These are phyloP conservation scores for Desmodesmus armatus DNA, from an alignment of 139 green algal genomes.

Conservation along the genomic window DNA sequence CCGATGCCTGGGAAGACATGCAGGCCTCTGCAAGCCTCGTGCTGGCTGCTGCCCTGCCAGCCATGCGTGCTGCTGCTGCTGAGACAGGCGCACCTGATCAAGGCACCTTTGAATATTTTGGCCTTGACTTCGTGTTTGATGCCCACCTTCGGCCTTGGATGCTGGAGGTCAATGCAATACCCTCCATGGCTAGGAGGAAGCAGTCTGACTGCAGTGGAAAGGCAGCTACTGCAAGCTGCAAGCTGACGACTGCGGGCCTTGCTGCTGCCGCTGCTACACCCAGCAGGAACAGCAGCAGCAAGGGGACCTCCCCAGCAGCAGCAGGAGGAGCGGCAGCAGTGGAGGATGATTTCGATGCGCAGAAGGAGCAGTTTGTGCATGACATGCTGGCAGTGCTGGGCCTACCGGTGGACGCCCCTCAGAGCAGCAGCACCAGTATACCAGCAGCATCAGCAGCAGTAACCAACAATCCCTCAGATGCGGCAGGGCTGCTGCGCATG, in stretches of 20 bases:
- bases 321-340: not conserved
- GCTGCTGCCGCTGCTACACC: not conserved
- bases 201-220: not conserved
- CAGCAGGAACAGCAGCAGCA: constrained; percentile 15
- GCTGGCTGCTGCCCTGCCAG: constrained; percentile 28
- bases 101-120: constrained; percentile 58
- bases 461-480: not conserved
- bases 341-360: constrained; percentile 63
- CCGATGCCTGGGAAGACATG: constrained; percentile 45
- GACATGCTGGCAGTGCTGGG: constrained; percentile 67
- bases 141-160: constrained; percentile 67
- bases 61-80: constrained; percentile 32
- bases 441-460: constrained; percentile 39
- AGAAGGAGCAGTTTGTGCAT: constrained; percentile 74
- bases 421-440: constrained; percentile 11
- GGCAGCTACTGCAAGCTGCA: constrained; percentile 48
- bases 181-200: constrained; percentile 67
- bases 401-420: constrained; percentile 39
- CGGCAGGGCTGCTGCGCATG: constrained; percentile 7
- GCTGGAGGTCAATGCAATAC: constrained; percentile 80
- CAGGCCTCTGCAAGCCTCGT: constrained; percentile 8
- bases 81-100: not conserved
- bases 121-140: constrained; percentile 83
- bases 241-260: not conserved
- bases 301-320: not conserved